Conservation (phyloP, 1,284 basidiomycete genomes). For the Sanguinoderma infundibulare region DNA sequence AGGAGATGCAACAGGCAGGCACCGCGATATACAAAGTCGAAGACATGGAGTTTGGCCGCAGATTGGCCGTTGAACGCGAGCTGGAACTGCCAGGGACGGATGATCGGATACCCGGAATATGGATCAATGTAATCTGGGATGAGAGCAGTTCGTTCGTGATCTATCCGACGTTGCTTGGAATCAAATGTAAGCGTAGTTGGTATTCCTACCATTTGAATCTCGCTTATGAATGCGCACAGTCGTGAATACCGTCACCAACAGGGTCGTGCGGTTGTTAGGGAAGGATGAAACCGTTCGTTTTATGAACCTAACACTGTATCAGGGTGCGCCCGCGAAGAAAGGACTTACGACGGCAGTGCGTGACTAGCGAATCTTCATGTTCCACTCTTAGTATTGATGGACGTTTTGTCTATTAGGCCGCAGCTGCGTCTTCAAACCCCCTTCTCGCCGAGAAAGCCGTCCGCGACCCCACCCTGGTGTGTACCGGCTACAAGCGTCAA, state of each 20-base stretch:
- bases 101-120: constrained; percentile 68
- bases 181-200: constrained; percentile 76
- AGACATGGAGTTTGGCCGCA: constrained; percentile 99
- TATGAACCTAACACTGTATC: constrained; percentile 89
- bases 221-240: constrained; percentile 51
- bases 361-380: constrained; percentile 14
- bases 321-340: constrained; percentile 92
- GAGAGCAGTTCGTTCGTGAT: constrained; percentile 94
- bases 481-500: constrained; percentile 90
- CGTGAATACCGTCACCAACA: constrained; percentile 93
- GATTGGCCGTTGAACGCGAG: constrained; percentile 91
- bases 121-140: constrained; percentile 94
- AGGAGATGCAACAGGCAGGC: constrained; percentile 97
- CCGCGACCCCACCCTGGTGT: constrained; percentile 92
- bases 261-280: constrained; percentile 88
- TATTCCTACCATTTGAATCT: no score
- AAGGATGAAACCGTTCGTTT: constrained; percentile 96
- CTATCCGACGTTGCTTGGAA: constrained; percentile 92
- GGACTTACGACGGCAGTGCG: constrained; percentile 80
- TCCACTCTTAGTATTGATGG: neutral
- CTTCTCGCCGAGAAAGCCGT: constrained; percentile 83
- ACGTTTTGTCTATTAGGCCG: constrained; percentile 56
- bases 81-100: constrained; percentile 81
- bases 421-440: constrained; percentile 96
- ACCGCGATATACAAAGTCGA: constrained; percentile 92